phyloP scores from a whole-genome alignment of 805 yeast genomes.

The Yarrowia keelungensis region DNA sequence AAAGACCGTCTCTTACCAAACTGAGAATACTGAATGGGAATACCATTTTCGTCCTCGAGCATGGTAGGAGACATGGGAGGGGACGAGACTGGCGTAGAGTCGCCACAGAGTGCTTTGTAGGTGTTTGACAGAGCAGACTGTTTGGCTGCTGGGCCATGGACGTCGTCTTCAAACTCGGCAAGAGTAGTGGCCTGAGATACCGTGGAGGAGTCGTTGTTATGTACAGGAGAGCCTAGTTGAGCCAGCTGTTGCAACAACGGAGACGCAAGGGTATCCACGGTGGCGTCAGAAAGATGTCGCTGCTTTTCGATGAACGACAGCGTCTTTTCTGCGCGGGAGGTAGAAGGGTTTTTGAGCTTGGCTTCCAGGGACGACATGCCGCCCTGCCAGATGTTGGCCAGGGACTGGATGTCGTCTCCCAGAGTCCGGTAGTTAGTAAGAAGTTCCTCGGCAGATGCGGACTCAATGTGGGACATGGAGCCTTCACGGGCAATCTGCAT shows the following conservation, averaged over 20 bases:
- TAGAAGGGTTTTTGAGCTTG: constrained; percentile 15
- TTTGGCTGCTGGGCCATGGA: constrained; percentile 22
- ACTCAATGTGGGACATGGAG: constrained; percentile 30
- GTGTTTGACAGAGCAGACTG: constrained; percentile 23
- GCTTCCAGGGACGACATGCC: constrained; percentile 32
- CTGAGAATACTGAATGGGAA: constrained; percentile 26
- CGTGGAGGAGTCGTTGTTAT: constrained; percentile 30
- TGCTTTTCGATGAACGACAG: constrained; percentile 32
- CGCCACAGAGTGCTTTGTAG: constrained; percentile 33
- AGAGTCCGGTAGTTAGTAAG: constrained; percentile 33
- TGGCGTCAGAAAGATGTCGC: constrained; percentile 38
- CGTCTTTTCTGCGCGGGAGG: constrained; percentile 34
- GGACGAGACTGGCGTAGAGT: constrained; percentile 9
- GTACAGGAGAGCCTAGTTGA: constrained; percentile 8
- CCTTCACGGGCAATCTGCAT: constrained; percentile 43
- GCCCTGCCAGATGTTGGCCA: constrained; percentile 37
- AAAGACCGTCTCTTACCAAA: constrained; percentile 28
- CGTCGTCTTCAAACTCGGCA: constrained; percentile 34
- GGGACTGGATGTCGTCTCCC: constrained; percentile 21
- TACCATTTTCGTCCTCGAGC: constrained; percentile 17
- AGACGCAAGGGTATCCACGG: constrained; percentile 31
- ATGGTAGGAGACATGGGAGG: constrained; percentile 18
- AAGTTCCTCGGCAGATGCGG: constrained; percentile 12
- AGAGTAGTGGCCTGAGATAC: constrained; percentile 37
- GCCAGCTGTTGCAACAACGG: constrained; percentile 29